phyloP scores from a whole-genome alignment of 1,284 basidiomycete genomes.

The Leccinum fallax region DNA sequence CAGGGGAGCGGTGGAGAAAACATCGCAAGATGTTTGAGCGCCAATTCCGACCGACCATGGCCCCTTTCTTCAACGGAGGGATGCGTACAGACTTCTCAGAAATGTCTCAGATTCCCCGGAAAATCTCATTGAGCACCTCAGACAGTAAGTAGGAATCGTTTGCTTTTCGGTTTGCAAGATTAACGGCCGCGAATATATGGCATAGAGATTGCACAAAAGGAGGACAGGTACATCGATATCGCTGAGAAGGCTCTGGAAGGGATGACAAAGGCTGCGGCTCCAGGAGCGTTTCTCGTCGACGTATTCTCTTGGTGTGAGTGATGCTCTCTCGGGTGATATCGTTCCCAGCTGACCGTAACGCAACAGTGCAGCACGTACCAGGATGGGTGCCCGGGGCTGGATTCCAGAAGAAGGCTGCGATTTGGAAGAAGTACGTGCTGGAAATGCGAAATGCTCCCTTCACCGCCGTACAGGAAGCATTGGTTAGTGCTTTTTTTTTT shows the following conservation, averaged over 20 bases:
- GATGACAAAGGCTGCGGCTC: conserved; percentile 40
- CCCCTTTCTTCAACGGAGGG: conserved; percentile 40
- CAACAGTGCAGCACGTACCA: conserved; percentile 34
- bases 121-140: conserved; percentile 44
- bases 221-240: conserved; percentile 40
- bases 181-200: conserved; percentile 32
- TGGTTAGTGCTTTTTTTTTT: conserved; percentile 28
- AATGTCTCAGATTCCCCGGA: conserved; percentile 41
- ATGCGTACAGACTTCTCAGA: conserved; percentile 42
- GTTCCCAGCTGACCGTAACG: conserved; percentile 7
- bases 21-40: conserved; percentile 52
- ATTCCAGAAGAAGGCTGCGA: conserved; percentile 33
- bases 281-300: conserved; percentile 42
- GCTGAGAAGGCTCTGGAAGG: conserved; percentile 41
- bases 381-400: conserved; percentile 37
- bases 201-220: conserved; percentile 36
- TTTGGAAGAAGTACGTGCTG: conserved; percentile 33
- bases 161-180: not conserved
- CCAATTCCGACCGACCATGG: conserved; percentile 45
- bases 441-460: conserved; percentile 37
- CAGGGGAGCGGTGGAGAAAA: conserved; percentile 49
- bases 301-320: conserved; percentile 35
- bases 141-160: conserved; percentile 39
- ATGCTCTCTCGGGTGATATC: not conserved
- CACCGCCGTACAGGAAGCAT: conserved; percentile 24